Evolutionary conservation across 2,329 filamentous ascomycete genomes (phyloP).

Genomic region (Fusarium decemcellulare): DNA sequence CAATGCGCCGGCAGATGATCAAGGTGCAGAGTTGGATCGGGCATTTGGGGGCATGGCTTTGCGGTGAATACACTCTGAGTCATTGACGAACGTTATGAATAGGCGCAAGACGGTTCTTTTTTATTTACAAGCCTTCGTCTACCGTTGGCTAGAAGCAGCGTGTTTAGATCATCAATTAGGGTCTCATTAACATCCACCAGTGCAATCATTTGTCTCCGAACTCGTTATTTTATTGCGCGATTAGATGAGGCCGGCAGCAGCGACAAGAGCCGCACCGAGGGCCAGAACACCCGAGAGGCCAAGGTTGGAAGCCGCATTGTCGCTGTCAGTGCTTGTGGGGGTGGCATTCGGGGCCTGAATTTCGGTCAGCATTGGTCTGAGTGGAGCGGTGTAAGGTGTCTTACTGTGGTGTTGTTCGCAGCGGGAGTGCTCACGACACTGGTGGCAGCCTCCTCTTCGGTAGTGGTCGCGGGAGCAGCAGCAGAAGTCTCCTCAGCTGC

Average conservation of each 20-base stretch:
- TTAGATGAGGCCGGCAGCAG: slow-evolving; percentile 31
- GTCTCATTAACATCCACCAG: neutral
- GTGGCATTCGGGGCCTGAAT: slow-evolving; percentile 23
- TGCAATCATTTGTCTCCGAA: neutral
- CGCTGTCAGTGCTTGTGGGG: slow-evolving; percentile 15
- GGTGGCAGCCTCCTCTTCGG: slow-evolving; percentile 17
- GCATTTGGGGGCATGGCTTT: slow-evolving; percentile 67
- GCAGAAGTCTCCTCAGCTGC: slow-evolving; percentile 14
- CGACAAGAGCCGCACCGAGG: slow-evolving; percentile 28
- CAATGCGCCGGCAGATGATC: slow-evolving; percentile 57
- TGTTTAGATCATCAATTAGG: neutral
- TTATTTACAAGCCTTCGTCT: slow-evolving; percentile 2
- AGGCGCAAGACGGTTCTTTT: slow-evolving; percentile 11
- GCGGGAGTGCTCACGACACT: slow-evolving; percentile 9
- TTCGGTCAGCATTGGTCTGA: neutral
- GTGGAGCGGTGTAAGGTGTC: neutral
- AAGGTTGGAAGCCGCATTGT: slow-evolving; percentile 24
- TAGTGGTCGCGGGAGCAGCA: slow-evolving; percentile 2
- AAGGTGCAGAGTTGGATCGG: slow-evolving; percentile 70
- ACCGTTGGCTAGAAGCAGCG: neutral
- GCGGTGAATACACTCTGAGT: slow-evolving; percentile 36
- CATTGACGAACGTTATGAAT: slow-evolving; percentile 30
- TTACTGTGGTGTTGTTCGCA: slow-evolving; percentile 33
- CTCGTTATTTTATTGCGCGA: too few species aligned
- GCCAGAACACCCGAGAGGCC: slow-evolving; percentile 20